Evolutionary conservation across 2,329 filamentous ascomycete genomes (phyloP), one percentile per base, ranked within the genome.

Genomic region (Drechslerella stenobrocha): DNA sequence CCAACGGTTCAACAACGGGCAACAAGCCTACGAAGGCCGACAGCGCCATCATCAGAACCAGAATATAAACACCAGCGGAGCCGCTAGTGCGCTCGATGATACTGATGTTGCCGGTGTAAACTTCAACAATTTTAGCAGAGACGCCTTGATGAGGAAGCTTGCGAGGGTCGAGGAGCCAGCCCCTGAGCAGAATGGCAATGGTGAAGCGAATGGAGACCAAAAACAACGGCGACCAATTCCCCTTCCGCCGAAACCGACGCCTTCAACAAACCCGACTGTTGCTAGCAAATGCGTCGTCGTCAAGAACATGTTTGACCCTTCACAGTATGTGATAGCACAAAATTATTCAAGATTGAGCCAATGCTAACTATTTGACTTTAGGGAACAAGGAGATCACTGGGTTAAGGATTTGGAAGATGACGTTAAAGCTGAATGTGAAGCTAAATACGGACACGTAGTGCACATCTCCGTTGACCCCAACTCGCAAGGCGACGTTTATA

Each of bases 71-170:
- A 84, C 84, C 72, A 69, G 58, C 28, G 88, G 89, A 67, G 70
- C 72, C 40, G 92, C 92, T 50, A 96, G 91, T 79, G 93, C 93
- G 74, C 81, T 98, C 52, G 93, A 98, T 78, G 93, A 98, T 76
- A 95, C 91, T 70, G 93, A 98, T 77, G 93, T 98, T 76, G 90
- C 89, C 52, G 93, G 93, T 75, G 92, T 98, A 78, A 97, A 97
- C 80, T 97, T 97, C 87, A 96, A 90, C 83, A 96, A 96, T 78
- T 96, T 95, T 81, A 96, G 90, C 82, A 89, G 93, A 79, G 90
- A 97, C 80, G 89, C 91, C 76, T 86, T 98, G 79, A 98, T 98
- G 93, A 86, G 90, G 78, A 96, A 97, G 80, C 88, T 98, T 78
- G 91, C 93, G 76, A 87, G 93, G 82, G 92, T 88, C 79, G 91